A percentile compares a stretch with the other conserved stretches of the same genome.
phyloP scores from a whole-genome alignment of 306 rosid species.

The Senna tora region DNA sequence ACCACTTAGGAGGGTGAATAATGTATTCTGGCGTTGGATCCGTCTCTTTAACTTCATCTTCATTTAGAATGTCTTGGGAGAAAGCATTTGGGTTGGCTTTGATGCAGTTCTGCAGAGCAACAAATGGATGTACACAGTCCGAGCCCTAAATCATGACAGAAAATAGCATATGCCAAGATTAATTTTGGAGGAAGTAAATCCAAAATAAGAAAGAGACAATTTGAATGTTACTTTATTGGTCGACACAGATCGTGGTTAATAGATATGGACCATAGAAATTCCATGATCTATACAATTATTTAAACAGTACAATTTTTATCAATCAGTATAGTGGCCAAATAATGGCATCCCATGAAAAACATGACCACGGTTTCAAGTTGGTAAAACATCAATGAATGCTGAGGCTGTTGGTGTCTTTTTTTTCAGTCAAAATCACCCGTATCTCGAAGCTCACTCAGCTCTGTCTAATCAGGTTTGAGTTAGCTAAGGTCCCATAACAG shows the following conservation, averaged over 20 bases:
- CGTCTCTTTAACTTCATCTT: slow-evolving; percentile 51
- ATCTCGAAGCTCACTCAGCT: too few relatives aligned
- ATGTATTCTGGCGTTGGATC: slow-evolving; percentile 58
- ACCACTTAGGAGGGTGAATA: slow-evolving; percentile 75
- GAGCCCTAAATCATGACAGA: slow-evolving; percentile 67
- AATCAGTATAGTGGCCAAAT: slow-evolving; percentile 18
- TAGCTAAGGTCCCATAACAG: too few relatives aligned
- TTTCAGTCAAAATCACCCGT: too few relatives aligned
- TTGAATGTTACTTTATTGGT: slow-evolving; percentile 23
- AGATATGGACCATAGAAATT: slow-evolving; percentile 17
- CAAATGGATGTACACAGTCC: slow-evolving; percentile 84
- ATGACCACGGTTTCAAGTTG: too few relatives aligned
- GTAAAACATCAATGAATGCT: too few relatives aligned
- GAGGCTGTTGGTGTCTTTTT: too few relatives aligned
- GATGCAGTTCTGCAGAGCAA: slow-evolving; percentile 86
- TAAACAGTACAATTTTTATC: neutral
- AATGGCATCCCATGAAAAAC: slow-evolving; percentile 17
- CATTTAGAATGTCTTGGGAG: slow-evolving; percentile 61
- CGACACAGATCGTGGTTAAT: neutral
- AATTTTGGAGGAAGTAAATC: slow-evolving; percentile 26
- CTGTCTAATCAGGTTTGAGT: too few relatives aligned
- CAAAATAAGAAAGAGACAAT: slow-evolving; percentile 18
- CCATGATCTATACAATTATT: neutral
- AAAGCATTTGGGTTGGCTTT: slow-evolving; percentile 86
- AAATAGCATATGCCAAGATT: slow-evolving; percentile 24